Base-by-base conservation (phyloP, 2,329 filamentous ascomycete species). In the Fusarium dimerum region DNA sequence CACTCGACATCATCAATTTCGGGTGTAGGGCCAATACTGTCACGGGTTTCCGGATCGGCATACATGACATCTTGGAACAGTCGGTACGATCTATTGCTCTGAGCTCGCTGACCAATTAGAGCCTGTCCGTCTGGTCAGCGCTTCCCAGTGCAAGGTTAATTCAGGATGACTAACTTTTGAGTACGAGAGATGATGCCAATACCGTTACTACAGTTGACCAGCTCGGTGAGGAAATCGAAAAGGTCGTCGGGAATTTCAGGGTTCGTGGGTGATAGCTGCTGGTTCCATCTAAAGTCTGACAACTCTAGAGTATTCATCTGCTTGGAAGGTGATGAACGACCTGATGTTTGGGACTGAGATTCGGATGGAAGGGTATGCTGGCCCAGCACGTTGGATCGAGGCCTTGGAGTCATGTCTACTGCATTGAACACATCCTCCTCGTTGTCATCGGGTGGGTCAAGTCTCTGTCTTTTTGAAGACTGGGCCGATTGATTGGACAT, bases 301-400 rank as follows among this genome's bases (percentile, higher is more conserved):
- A 42, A 26, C 16, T 42, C 38, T 20, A 48, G 26, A 26, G 45
- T 26, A 42, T 48, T 42, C 39, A 48, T 48, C 15, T 48, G 39
- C 39, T 48, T 48, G 17, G 45, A 48, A 36, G 39, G 45, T 5
- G 45, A 48, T 20, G 45, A 48, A 29, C 45, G 45, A 36, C 45
- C 45, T 15, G 38, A 48, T n/a, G 45, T 48, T 12, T 42, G 39
- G 38, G 45, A 48, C 40, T 48, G 39, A 48, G 45, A 42, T 26
- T 48, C 45, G 20, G 45, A 32, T 16, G 45, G 29, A 18, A 42
- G n/a, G 20, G 40, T 41, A 48, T 42, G 26, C 36, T 42, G 45
- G 36, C 11, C 38, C 39, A 48, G 29, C 2, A 48, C 40, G 18
- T 46, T 48, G 45, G 45, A 48, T 20, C 20, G 38, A 42, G 45